phyloP scores from a whole-genome alignment of 176 grass and related monocot species.

The Melocanna baccifera region DNA sequence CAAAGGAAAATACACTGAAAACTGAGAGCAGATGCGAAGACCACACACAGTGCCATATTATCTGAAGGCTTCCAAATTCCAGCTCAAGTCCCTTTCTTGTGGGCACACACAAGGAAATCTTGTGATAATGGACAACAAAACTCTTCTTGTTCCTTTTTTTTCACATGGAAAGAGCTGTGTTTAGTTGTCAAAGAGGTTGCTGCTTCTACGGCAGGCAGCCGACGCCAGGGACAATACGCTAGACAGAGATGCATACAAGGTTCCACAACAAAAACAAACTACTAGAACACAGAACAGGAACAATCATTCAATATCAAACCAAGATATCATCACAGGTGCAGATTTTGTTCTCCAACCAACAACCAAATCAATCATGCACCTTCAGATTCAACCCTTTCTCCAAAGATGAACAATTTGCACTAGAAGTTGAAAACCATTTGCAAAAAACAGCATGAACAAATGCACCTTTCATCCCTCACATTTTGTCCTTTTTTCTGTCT shows the following conservation, averaged over 20 bases:
- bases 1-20: background rate
- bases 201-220: constrained; percentile 6
- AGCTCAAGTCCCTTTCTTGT: constrained; percentile 24
- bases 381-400: background rate
- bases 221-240: background rate
- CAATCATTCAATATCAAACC: background rate
- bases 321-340: background rate
- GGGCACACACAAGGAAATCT: background rate
- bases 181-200: background rate
- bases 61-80: background rate
- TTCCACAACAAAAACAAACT: background rate
- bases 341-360: constrained; percentile 1
- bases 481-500: background rate
- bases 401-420: background rate
- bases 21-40: background rate
- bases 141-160: background rate
- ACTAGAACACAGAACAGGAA: background rate
- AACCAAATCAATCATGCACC: constrained; percentile 12
- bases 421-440: background rate
- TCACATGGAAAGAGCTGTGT: background rate
- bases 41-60: background rate
- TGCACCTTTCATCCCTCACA: background rate
- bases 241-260: background rate
- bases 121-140: background rate
- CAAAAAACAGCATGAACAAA: constrained; percentile 10